Conservation (phyloP, 768 basidiomycete species). For the Lactarius sanguifluus region DNA sequence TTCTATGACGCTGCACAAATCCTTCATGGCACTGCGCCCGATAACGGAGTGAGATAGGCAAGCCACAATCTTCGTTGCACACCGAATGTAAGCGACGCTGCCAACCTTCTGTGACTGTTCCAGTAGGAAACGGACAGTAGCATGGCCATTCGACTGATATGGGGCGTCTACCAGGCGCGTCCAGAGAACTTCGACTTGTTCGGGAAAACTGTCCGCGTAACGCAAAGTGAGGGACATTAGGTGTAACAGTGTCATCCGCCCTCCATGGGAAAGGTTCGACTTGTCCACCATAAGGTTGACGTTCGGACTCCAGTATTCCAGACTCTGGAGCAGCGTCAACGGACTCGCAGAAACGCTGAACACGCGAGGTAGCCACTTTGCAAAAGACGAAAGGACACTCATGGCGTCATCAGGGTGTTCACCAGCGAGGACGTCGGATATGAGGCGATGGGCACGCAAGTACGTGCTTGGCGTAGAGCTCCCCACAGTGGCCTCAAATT, state of each 20-base stretch:
- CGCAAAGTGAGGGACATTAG: slow-evolving; percentile 80
- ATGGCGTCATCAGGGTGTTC: slow-evolving; percentile 68
- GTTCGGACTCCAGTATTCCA: slow-evolving; percentile 82
- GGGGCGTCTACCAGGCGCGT: slow-evolving; percentile 70
- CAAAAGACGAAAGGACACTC: slow-evolving; percentile 66
- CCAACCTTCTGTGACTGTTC: slow-evolving; percentile 87
- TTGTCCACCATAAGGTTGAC: slow-evolving; percentile 70
- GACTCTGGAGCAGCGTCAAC: slow-evolving; percentile 67
- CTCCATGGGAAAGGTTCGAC: slow-evolving; percentile 55
- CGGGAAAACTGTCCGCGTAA: slow-evolving; percentile 69
- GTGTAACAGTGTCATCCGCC: slow-evolving; percentile 69
- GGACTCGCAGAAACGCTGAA: slow-evolving; percentile 50
- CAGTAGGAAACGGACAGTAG: slow-evolving; percentile 77
- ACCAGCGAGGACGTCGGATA: slow-evolving; percentile 76
- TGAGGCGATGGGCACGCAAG: slow-evolving; percentile 72
- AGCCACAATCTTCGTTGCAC: slow-evolving; percentile 79
- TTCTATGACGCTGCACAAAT: slow-evolving; percentile 81
- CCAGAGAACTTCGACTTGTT: slow-evolving; percentile 82
- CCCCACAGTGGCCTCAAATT: slow-evolving; percentile 69
- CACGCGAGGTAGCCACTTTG: slow-evolving; percentile 68
- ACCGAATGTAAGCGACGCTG: slow-evolving; percentile 71
- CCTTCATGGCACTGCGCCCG: slow-evolving; percentile 73
- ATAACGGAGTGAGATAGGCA: slow-evolving; percentile 77
- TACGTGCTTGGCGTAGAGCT: slow-evolving; percentile 76
- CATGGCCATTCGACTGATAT: slow-evolving; percentile 71